Base-by-base conservation (phyloP, 805 yeast species). In the Tetrapisispora namnaoensis region DNA sequence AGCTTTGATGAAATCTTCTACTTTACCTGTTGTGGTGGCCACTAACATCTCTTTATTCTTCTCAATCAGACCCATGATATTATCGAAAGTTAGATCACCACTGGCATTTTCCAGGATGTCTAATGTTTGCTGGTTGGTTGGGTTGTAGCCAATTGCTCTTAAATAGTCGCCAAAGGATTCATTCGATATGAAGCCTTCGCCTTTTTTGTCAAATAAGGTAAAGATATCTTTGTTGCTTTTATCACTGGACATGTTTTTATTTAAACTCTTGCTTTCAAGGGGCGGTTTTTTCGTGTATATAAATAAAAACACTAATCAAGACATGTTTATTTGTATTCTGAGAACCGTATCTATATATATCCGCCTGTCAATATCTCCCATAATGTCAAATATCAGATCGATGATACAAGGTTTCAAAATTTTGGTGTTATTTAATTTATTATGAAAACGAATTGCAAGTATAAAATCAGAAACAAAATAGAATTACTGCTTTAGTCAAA, bases 141-240 rank as follows among this genome's bases (percentile, higher is more conserved):
- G 99, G 73, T 93, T 93, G 73, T 91, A 98, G 37, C 99, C 99
- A 52, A 93, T 90, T 1, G 99, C 97, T 66, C 99, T 80, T 52
- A 93, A 77, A 58, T 93, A 77, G 63, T 93, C 99, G 35, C 98
- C 99, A 45, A 93, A 76, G 52, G 86, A 82, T 53, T 83, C 86
- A 52, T 78, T 74, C 16, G 96, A 80, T 49, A 93, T 93, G 66
- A 82, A 78, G 17, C 98, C 99, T 37, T 91, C 86, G 28, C 96
- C 98, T 64, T 90, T 87, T 70, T 89, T 90, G 72, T 93, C 99
- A 64, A 91, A 93, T 42, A 93, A 80, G 13, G 98, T 93, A 69
- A 93, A 93, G 22, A 97, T 96, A 76, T 93, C 97, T 71, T 87
- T 88, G 73, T 70, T 70, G 28, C 72, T 67, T 53, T 68, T 70